These are phyloP conservation scores for Starmerella floricola DNA, from an alignment of 805 yeast genomes.

Conservation along the genomic window DNA sequence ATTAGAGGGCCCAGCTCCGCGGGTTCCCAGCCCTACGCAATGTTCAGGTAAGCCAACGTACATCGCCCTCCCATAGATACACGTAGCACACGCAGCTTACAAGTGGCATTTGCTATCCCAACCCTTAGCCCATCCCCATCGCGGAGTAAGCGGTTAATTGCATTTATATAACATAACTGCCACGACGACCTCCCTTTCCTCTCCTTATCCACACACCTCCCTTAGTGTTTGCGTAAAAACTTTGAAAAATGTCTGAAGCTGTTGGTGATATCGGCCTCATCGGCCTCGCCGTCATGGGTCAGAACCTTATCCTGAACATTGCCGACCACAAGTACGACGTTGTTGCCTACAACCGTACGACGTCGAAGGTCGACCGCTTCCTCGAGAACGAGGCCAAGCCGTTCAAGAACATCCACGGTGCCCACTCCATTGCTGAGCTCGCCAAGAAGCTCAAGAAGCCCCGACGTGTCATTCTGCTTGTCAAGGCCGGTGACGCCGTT, in stretches of 20 bases:
- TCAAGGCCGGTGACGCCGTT: conserved; percentile 94
- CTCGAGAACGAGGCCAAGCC: conserved; percentile 90
- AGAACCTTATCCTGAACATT: conserved; percentile 87
- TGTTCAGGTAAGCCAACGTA: no score
- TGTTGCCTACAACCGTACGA: conserved; percentile 97
- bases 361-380: conserved; percentile 88
- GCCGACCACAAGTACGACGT: conserved; percentile 99
- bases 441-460: conserved; percentile 87
- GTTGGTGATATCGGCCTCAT: conserved; percentile 92
- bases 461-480: conserved; percentile 85
- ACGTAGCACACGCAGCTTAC: no score
- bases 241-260: conserved; percentile 13
- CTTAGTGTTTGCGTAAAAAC: not conserved
- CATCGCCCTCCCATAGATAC: no score
- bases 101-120: no score
- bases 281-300: conserved; percentile 99
- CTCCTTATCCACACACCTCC: not conserved
- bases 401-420: conserved; percentile 79
- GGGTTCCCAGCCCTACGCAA: no score
- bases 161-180: no score
- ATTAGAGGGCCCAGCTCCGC: no score
- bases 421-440: conserved; percentile 82
- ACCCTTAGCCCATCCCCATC: no score
- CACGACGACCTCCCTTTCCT: no score
- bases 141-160: no score